Base-by-base conservation (phyloP, 2,329 filamentous ascomycete species). In the Aspergillus nomiae region DNA sequence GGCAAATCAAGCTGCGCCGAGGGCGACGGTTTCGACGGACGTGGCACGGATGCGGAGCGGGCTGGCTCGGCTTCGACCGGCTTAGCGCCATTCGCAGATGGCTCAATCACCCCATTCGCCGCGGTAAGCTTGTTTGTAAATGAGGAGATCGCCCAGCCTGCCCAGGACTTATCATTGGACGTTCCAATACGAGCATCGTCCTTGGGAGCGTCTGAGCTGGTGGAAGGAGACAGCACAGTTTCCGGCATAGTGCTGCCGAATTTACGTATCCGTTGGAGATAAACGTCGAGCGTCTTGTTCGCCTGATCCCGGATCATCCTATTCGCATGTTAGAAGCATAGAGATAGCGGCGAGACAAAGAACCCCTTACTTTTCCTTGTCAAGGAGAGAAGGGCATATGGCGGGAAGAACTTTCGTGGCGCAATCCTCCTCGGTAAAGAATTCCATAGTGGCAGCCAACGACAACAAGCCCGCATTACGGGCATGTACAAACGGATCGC, bases 91-190 rank as follows among this genome's bases (percentile, higher is more conserved):
- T 84, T 84, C 59, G 82, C 78, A 21, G 84, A 80, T 14, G 87
- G 81, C 73, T 94, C 85, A 66, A 99, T 99, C 62, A 97, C 91
- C 21, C 95, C 95, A 10, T 90, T 90, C 0, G 92, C 93, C 0
- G 91, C 81, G 1, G 92, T 89, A 14, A 98, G 77, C 72, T 97
- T 97, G 78, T 98, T 98, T 2, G 95, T 98, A 75, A 99, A 99
- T 1, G 93, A 97, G 0, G 95, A 98, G 60, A 99, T 97, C 1
- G 95, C 95, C 95, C 95, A 99, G 14, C 95, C 95, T 1, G 95
- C 88, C 95, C 95, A 98, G 3, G 89, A 88, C 26, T 85, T 82
- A 59, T 89, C 85, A 45, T 85, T 86, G 64, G 92, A 90, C 1
- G 92, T 95, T 65, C 90, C 89, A 84, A 96, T 95, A 38, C 92